Conservation (phyloP, 2,329 filamentous ascomycete species). For the Colletotrichum liriopes region DNA sequence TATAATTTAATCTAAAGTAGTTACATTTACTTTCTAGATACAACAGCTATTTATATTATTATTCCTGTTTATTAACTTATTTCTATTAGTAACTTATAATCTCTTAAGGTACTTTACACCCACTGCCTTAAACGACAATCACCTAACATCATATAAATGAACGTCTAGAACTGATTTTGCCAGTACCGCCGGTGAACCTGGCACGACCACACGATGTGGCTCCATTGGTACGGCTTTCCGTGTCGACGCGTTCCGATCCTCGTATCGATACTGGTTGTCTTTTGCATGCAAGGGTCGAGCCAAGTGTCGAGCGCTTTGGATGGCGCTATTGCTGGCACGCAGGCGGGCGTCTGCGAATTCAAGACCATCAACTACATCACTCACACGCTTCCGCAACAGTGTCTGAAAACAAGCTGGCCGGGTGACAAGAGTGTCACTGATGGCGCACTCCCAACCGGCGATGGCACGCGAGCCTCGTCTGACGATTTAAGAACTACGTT, state of each 20-base stretch:
- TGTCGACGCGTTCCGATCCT: not conserved
- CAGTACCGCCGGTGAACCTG: not conserved
- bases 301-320: not conserved
- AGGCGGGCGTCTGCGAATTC: slow-evolving; percentile 60
- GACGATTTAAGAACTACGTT: not conserved
- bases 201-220: slow-evolving; percentile 14
- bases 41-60: too few species aligned
- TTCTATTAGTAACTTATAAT: too few species aligned
- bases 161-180: not conserved
- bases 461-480: not conserved
- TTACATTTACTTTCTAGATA: too few species aligned
- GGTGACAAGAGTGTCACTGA: not conserved
- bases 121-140: not conserved
- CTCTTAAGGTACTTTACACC: too few species aligned
- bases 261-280: not conserved
- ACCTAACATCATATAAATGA: not conserved
- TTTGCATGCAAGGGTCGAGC: not conserved
- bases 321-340: not conserved
- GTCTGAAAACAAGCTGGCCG: slow-evolving; percentile 75
- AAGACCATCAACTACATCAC: slow-evolving; percentile 88
- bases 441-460: not conserved
- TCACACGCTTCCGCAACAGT: slow-evolving; percentile 83
- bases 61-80: too few species aligned
- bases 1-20: too few species aligned
- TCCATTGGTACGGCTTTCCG: too few species aligned